phyloP scores from a whole-genome alignment of 306 rosid genomes.

The Sindora glabra region DNA sequence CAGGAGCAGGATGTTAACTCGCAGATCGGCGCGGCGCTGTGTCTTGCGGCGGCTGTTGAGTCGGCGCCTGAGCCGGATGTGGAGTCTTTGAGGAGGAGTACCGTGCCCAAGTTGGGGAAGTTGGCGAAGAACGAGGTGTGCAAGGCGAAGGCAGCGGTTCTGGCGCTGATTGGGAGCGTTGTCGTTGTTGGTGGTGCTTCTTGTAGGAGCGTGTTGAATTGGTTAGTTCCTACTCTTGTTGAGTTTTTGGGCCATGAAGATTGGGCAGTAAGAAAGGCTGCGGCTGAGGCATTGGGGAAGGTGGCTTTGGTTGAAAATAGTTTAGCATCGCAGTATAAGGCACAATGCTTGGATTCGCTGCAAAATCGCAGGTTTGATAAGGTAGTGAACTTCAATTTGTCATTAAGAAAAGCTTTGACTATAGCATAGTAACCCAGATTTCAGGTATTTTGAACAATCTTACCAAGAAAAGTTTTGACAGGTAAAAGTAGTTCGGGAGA shows the following conservation, averaged over 20 bases:
- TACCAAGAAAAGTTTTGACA: no score
- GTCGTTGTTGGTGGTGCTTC: slow-evolving; percentile 70
- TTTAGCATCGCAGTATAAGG: slow-evolving; percentile 51
- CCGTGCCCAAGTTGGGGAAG: slow-evolving; percentile 67
- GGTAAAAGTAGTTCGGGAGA: slow-evolving; percentile 90
- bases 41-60: slow-evolving; percentile 83
- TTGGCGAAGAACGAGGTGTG: slow-evolving; percentile 67
- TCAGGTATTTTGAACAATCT: background rate
- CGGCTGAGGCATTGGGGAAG: slow-evolving; percentile 75
- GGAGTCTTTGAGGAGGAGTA: slow-evolving; percentile 38
- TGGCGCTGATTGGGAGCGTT: slow-evolving; percentile 66
- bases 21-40: slow-evolving; percentile 91
- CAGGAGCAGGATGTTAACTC: slow-evolving; percentile 72
- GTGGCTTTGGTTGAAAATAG: slow-evolving; percentile 58
- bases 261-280: slow-evolving; percentile 89
- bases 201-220: slow-evolving; percentile 51
- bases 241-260: slow-evolving; percentile 72
- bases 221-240: slow-evolving; percentile 71
- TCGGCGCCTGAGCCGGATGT: slow-evolving; percentile 69
- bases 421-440: slow-evolving; percentile 9
- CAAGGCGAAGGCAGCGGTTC: slow-evolving; percentile 70
- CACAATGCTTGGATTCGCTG: slow-evolving; percentile 57
- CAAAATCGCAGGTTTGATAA: slow-evolving; percentile 89
- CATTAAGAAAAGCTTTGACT: background rate
- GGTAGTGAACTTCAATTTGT: slow-evolving; percentile 28